These are phyloP conservation scores for Xylaria sp. DNA, from an alignment of 2,329 filamentous ascomycete species.

Conservation along the genomic window DNA sequence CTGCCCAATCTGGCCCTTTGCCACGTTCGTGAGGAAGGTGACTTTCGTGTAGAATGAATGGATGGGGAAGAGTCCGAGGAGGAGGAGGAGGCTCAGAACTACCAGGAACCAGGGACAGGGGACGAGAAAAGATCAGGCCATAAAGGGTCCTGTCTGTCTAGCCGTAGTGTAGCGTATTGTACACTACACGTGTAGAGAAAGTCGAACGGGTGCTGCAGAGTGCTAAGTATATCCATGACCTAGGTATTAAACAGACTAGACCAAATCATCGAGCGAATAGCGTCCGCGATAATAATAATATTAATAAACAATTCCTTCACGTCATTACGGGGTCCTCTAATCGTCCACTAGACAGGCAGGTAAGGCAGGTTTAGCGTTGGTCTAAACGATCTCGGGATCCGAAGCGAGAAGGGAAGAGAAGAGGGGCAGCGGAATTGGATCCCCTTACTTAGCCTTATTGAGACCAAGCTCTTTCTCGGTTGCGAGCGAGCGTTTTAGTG, in stretches of 20 bases:
- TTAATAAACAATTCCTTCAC: conserved; percentile 11
- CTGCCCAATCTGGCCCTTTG: not conserved
- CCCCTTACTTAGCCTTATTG: not conserved
- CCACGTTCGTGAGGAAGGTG: not conserved
- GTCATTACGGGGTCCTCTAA: conserved; percentile 6
- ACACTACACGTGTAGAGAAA: no score
- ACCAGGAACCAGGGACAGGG: not conserved
- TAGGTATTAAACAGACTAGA: not conserved
- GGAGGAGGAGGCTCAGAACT: conserved; percentile 9
- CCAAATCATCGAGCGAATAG: not conserved
- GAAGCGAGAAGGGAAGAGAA: conserved; percentile 3
- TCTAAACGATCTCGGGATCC: conserved; percentile 21
- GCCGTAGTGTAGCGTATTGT: no score
- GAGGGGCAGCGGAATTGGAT: not conserved
- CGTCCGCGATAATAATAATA: conserved; percentile 11
- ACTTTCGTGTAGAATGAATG: conserved; percentile 2
- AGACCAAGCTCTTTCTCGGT: conserved; percentile 1
- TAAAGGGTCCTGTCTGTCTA: not conserved
- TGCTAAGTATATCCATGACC: no score
- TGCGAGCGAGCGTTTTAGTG: not conserved
- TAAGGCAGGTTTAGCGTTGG: not conserved
- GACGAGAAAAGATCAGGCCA: conserved; percentile 12
- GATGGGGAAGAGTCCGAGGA: no score
- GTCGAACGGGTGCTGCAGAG: no score
- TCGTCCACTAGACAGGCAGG: conserved; percentile 5